Percentiles rank a stretch among this genome's conserved stretches.
phyloP scores from a whole-genome alignment of 768 basidiomycete genomes.

The Amanita pseudoporphyria region DNA sequence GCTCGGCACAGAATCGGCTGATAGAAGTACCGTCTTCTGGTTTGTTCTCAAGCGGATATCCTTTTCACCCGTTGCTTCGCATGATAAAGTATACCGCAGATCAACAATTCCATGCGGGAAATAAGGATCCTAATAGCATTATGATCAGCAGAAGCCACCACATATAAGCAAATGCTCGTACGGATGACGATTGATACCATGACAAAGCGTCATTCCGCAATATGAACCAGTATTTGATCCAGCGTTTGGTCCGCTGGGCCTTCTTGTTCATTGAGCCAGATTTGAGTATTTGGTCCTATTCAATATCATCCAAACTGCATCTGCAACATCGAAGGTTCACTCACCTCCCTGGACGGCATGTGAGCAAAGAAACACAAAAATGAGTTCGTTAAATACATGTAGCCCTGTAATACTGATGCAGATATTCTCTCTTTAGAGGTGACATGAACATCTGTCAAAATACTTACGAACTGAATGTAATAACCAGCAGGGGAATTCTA shows the following conservation, averaged over 20 bases:
- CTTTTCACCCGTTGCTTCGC: conserved; percentile 70
- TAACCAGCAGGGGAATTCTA: conserved; percentile 93
- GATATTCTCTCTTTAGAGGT: conserved; percentile 1
- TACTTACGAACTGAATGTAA: conserved; percentile 80
- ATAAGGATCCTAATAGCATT: conserved; percentile 72
- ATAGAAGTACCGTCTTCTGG: conserved; percentile 62
- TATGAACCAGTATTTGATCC: conserved; percentile 94
- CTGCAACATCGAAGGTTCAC: conserved; percentile 10
- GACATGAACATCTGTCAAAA: background rate
- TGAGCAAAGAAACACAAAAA: conserved; percentile 96
- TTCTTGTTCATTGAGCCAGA: conserved; percentile 87
- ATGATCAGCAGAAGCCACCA: conserved; percentile 4
- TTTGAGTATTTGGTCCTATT: conserved; percentile 84
- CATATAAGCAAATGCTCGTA: conserved; percentile 24
- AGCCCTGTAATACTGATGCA: conserved; percentile 79
- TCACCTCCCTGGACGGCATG: conserved; percentile 82
- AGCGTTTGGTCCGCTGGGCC: conserved; percentile 80
- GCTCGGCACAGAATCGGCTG: conserved; percentile 73
- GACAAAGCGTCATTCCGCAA: conserved; percentile 93
- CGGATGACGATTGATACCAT: conserved; percentile 94
- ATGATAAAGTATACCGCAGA: conserved; percentile 84
- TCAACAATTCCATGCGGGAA: conserved; percentile 97
- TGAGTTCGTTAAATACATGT: conserved; percentile 91
- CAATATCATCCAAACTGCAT: conserved; percentile 7
- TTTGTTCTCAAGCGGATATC: conserved; percentile 80